Evolutionary conservation across 129 eudicot genomes (phyloP).

Genomic region (Centrapalus pauciflorus): DNA sequence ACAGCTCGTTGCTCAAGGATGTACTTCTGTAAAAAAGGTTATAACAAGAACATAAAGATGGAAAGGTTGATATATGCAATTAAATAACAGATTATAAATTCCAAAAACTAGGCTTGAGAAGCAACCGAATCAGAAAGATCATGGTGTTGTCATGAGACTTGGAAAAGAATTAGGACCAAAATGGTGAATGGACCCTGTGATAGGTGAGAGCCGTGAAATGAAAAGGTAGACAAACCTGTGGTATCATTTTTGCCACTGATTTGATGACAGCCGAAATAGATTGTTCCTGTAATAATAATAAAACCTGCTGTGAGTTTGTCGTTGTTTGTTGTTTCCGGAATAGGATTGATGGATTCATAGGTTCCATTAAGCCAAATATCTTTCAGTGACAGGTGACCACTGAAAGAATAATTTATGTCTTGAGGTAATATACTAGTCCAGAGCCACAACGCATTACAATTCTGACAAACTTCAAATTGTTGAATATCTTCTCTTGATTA

Average conservation of each 20-base stretch:
- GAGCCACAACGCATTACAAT: neutral
- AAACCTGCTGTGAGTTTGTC: neutral
- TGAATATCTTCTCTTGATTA: neutral
- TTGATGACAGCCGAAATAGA: conserved; percentile 90
- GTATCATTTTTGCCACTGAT: conserved; percentile 87
- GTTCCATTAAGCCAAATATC: neutral
- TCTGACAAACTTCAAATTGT: neutral
- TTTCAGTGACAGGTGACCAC: neutral
- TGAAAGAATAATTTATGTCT: too few species aligned
- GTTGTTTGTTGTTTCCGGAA: neutral
- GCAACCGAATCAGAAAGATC: conserved; percentile 2
- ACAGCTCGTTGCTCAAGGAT: conserved; percentile 95
- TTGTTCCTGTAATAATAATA: conserved; percentile 63
- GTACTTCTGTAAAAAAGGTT: conserved; percentile 56
- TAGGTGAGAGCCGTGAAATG: too few species aligned
- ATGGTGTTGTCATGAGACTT: neutral
- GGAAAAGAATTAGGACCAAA: neutral
- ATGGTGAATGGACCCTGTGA: too few species aligned
- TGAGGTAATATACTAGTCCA: too few species aligned
- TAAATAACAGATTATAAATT: neutral
- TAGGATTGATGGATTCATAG: neutral
- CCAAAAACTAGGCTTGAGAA: neutral
- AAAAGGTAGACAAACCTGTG: conserved; percentile 60
- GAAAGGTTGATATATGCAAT: neutral
- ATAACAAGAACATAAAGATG: neutral